Percentiles rank a stretch among this genome's conserved stretches.
Evolutionary conservation across 1,139 yeast genomes (phyloP).

Genomic region (Kluyveromyces sp.): DNA sequence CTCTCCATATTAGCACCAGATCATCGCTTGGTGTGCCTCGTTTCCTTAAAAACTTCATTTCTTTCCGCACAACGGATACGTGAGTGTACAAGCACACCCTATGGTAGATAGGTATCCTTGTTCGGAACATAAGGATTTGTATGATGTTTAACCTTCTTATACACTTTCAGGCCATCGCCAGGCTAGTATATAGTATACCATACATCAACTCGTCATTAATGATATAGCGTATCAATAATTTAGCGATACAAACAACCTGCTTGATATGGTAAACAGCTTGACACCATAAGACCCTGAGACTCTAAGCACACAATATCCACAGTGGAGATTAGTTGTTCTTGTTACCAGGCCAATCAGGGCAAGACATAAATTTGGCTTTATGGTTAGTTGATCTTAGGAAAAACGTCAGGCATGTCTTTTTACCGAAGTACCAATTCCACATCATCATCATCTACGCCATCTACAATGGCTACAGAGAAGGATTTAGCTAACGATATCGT

Average conservation of each 20-base stretch:
- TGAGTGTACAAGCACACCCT: too few relatives aligned
- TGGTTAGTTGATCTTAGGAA: neutral
- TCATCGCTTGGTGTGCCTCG: neutral
- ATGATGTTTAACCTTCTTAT: neutral
- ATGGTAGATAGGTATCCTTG: neutral
- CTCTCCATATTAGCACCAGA: too few relatives aligned
- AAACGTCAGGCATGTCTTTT: slow-evolving; percentile 9
- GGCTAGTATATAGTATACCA: neutral
- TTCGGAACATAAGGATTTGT: neutral
- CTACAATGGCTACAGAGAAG: slow-evolving; percentile 51
- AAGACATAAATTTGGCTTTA: too few relatives aligned
- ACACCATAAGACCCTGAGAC: too few relatives aligned
- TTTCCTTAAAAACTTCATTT: neutral
- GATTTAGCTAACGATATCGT: slow-evolving; percentile 70
- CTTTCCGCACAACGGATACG: neutral
- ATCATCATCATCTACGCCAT: slow-evolving; percentile 11
- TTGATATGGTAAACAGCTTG: neutral
- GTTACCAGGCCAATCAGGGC: too few relatives aligned
- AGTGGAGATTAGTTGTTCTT: too few relatives aligned
- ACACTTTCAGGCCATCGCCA: neutral
- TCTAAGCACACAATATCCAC: too few relatives aligned
- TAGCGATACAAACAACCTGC: neutral
- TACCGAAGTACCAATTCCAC: slow-evolving; percentile 13
- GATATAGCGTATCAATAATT: too few relatives aligned
- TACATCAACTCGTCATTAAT: neutral